These are phyloP conservation scores for Apiospora pterosperma DNA, from an alignment of 2,329 filamentous ascomycete genomes.

Conservation along the genomic window DNA sequence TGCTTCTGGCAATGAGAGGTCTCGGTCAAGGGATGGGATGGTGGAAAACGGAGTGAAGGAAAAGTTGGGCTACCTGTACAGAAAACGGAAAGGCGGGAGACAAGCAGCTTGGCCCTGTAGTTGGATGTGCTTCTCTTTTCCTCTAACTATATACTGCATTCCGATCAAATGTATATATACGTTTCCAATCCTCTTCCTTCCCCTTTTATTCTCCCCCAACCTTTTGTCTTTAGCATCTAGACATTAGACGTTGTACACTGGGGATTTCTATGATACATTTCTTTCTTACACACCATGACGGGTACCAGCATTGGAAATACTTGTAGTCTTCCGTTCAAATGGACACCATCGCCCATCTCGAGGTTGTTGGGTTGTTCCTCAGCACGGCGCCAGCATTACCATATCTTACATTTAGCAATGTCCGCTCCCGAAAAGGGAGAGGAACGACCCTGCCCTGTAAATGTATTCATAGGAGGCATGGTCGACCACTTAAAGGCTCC, in stretches of 20 bases:
- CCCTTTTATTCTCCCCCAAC: background rate
- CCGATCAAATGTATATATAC: background rate
- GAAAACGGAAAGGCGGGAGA: too few species aligned
- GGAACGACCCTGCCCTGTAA: background rate
- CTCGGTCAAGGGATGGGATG: too few species aligned
- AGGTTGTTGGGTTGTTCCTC: background rate
- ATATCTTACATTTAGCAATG: background rate
- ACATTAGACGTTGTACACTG: too few species aligned
- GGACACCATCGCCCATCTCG: background rate
- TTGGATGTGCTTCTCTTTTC: background rate
- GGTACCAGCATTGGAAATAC: background rate
- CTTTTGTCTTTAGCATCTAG: too few species aligned
- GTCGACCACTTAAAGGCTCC: conserved; percentile 34
- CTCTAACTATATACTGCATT: background rate
- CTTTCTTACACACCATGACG: too few species aligned
- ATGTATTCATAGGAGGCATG: background rate
- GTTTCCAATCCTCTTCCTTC: background rate
- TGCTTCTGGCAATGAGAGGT: background rate
- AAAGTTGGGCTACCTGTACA: background rate
- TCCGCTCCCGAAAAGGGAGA: background rate
- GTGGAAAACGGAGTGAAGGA: too few species aligned
- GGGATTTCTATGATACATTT: too few species aligned
- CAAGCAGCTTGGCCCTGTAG: background rate
- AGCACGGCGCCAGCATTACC: background rate
- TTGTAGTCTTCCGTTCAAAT: background rate